Conservation (phyloP, 2,329 filamentous ascomycete genomes). For the Pseudogymnoascus sp. region DNA sequence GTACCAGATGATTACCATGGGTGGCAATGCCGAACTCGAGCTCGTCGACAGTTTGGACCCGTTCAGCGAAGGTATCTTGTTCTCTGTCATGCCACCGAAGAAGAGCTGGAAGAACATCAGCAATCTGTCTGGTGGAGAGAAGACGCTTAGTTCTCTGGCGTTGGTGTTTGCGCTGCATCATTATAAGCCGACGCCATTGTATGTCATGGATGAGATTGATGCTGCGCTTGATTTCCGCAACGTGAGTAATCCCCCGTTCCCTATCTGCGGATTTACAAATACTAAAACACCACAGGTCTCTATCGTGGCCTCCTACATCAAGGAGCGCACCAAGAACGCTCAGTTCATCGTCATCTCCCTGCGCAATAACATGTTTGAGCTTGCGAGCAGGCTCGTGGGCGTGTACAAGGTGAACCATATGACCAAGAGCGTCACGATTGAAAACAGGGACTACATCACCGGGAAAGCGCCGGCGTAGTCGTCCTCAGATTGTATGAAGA, state of each 20-base stretch:
- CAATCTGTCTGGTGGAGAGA: constrained; percentile 92
- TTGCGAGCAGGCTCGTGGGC: constrained; percentile 87
- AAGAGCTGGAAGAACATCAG: constrained; percentile 99
- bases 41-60: constrained; percentile 93
- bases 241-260: constrained; percentile 47
- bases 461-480: background rate
- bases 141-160: constrained; percentile 87
- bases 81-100: constrained; percentile 98
- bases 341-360: constrained; percentile 98
- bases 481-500: background rate
- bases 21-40: constrained; percentile 94
- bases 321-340: constrained; percentile 97
- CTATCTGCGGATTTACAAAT: background rate
- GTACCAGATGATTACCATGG: constrained; percentile 99
- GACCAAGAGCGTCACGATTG: constrained; percentile 85
- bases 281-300: constrained; percentile 58
- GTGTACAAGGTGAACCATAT: constrained; percentile 99
- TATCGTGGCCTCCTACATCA: constrained; percentile 98
- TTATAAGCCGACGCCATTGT: constrained; percentile 93
- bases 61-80: constrained; percentile 93
- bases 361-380: constrained; percentile 99
- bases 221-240: constrained; percentile 96
- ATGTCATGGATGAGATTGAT: constrained; percentile 99
- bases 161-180: constrained; percentile 97
- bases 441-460: constrained; percentile 66